These are phyloP conservation scores for Colletotrichum nymphaeae DNA, from an alignment of 2,329 filamentous ascomycete species.

Conservation along the genomic window DNA sequence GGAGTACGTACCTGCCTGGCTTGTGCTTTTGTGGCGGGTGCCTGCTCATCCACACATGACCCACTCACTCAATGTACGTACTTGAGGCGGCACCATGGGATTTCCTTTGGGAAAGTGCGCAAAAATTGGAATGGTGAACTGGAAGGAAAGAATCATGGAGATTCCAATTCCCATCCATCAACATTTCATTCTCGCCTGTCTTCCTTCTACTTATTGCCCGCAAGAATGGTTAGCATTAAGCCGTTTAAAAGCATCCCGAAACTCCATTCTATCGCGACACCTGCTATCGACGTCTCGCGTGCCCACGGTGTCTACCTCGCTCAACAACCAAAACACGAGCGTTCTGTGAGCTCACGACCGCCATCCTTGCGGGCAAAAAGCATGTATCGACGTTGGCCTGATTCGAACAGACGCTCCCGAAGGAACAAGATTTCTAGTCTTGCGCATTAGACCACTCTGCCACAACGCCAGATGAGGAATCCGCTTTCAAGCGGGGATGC, in stretches of 20 bases:
- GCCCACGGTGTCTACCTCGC: not conserved
- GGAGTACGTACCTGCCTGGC: not conserved
- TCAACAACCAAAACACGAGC: not conserved
- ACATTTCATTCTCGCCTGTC: not conserved
- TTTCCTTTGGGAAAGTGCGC: not conserved
- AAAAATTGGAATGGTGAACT: not conserved
- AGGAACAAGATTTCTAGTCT: constrained; percentile 37
- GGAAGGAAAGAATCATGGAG: not conserved
- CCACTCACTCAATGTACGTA: not conserved
- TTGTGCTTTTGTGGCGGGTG: not conserved
- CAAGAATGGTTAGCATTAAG: not conserved
- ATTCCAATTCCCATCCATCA: not conserved
- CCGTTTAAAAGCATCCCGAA: not conserved
- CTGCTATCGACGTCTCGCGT: not conserved
- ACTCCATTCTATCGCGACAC: not conserved
- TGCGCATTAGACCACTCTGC: constrained; percentile 36
- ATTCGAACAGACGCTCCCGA: constrained; percentile 36
- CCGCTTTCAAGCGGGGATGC: not conserved
- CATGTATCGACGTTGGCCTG: constrained; percentile 27
- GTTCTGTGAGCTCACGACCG: not conserved
- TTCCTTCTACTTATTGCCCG: not conserved
- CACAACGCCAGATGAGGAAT: constrained; percentile 22
- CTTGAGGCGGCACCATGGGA: not conserved
- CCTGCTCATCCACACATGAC: not conserved
- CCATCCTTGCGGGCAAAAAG: not conserved